Percentiles rank a stretch among this genome's conserved stretches.
Conservation (phyloP, 805 yeast species). For the Kodamaea nitidulidarum region DNA sequence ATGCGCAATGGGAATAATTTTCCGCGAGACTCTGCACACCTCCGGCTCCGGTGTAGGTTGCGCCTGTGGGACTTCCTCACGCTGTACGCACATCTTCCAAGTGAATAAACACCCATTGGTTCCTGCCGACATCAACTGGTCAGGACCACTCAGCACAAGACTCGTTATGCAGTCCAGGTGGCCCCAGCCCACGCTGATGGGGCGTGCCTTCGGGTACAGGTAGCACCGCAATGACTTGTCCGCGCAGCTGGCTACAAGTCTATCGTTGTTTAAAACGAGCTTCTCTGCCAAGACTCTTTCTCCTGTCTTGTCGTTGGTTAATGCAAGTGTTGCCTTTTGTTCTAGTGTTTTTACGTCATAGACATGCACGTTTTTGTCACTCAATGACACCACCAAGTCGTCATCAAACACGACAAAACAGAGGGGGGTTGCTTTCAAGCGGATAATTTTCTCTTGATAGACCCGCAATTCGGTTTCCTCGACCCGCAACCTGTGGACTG, state of each 20-base stretch:
- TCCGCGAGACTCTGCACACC: conserved; percentile 29
- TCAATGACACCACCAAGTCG: conserved; percentile 48
- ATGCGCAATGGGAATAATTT: conserved; percentile 21
- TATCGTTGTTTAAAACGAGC: conserved; percentile 28
- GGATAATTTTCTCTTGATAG: conserved; percentile 42
- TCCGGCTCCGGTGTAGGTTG: background rate
- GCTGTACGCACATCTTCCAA: conserved; percentile 36
- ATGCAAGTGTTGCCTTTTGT: conserved; percentile 32
- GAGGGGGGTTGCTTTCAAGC: conserved; percentile 50
- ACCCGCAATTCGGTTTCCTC: conserved; percentile 18
- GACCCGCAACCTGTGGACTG: conserved; percentile 43
- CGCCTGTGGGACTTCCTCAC: no score
- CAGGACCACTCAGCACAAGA: conserved; percentile 4
- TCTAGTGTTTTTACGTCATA: conserved; percentile 23
- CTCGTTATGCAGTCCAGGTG: conserved; percentile 40
- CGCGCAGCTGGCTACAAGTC: conserved; percentile 42
- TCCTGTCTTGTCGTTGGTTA: conserved; percentile 32
- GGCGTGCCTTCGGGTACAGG: conserved; percentile 42
- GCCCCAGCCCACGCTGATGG: conserved; percentile 53
- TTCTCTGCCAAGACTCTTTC: conserved; percentile 46
- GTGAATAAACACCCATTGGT: conserved; percentile 52
- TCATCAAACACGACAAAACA: conserved; percentile 32
- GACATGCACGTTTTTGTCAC: conserved; percentile 45
- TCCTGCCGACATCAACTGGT: conserved; percentile 41
- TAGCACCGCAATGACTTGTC: conserved; percentile 58